A percentile compares a stretch with the other conserved stretches of the same genome.
Conservation (phyloP, 2,329 filamentous ascomycete genomes). For the Stylonectria norvegica region DNA sequence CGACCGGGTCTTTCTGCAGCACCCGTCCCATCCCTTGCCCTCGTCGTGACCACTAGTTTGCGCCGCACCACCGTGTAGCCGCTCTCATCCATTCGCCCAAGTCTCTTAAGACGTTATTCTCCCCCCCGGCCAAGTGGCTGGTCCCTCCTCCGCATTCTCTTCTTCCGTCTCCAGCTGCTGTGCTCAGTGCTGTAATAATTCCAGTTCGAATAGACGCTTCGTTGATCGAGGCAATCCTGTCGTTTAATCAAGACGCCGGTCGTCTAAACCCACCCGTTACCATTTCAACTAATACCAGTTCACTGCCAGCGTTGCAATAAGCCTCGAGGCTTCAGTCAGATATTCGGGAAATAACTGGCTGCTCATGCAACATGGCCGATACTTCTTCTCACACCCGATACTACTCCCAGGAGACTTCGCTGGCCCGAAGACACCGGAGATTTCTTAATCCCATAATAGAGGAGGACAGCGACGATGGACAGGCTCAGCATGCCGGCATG, state of each 20-base stretch:
- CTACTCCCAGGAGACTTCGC: conserved; percentile 50
- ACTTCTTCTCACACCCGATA: conserved; percentile 31
- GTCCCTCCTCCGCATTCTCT: conserved; percentile 33
- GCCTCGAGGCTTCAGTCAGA: conserved; percentile 17
- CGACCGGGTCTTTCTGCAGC: conserved; percentile 19
- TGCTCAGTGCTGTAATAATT: conserved; percentile 26
- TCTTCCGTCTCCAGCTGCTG: conserved; percentile 33
- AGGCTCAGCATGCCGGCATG: conserved; percentile 17
- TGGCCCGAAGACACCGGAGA: conserved; percentile 51
- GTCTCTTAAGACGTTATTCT: conserved; percentile 28
- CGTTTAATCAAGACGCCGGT: conserved; percentile 38
- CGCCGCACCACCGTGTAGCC: conserved; percentile 27
- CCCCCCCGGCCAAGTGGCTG: conserved; percentile 28
- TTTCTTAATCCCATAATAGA: conserved; percentile 65
- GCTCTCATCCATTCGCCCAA: conserved; percentile 19
- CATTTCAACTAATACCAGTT: conserved; percentile 23
- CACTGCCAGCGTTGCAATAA: conserved; percentile 11
- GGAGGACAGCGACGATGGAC: conserved; percentile 45
- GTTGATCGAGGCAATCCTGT: conserved; percentile 46
- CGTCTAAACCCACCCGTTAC: conserved; percentile 27
- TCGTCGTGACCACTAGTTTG: conserved; percentile 21
- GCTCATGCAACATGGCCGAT: conserved; percentile 46
- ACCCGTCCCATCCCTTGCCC: conserved; percentile 20
- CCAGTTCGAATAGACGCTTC: conserved; percentile 35
- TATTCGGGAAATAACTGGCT: conserved; percentile 32